Percentiles rank a stretch among this genome's conserved stretches.
These are phyloP conservation scores for Opeltia flavorubescens DNA, from an alignment of 495 filamentous ascomycete species.

Conservation along the genomic window DNA sequence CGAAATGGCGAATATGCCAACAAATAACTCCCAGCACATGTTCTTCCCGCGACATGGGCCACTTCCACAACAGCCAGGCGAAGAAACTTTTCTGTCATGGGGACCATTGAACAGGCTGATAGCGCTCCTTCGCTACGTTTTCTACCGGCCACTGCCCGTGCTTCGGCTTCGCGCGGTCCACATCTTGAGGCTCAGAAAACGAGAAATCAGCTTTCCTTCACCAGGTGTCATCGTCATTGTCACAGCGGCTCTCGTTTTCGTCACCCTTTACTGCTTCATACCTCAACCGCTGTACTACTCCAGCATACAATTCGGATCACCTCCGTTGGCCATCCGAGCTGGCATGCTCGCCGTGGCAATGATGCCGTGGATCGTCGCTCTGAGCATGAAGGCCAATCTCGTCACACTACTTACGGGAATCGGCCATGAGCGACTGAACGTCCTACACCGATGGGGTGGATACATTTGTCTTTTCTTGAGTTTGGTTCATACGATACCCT, in stretches of 20 bases:
- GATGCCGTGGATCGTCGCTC: conserved; percentile 84
- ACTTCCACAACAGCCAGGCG: conserved; percentile 32
- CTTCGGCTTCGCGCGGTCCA: conserved; percentile 47
- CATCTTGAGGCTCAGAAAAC: conserved; percentile 43
- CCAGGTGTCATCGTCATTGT: conserved; percentile 53
- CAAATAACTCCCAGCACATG: conserved; percentile 49
- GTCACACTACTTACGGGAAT: conserved; percentile 79
- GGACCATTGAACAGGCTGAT: conserved; percentile 58
- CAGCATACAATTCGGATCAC: conserved; percentile 71
- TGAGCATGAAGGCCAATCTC: conserved; percentile 83
- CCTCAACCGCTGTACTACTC: conserved; percentile 76
- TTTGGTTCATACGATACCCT: conserved; percentile 73
- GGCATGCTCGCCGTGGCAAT: conserved; percentile 91
- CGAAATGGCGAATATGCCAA: conserved; percentile 51
- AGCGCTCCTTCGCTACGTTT: conserved; percentile 67
- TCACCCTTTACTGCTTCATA: conserved; percentile 67
- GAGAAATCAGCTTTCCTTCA: conserved; percentile 61
- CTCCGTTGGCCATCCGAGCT: conserved; percentile 74
- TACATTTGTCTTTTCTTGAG: conserved; percentile 75
- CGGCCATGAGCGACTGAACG: conserved; percentile 81
- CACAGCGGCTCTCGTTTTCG: conserved; percentile 49
- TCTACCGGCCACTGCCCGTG: conserved; percentile 71
- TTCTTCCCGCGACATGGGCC: conserved; percentile 56
- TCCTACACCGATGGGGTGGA: conserved; percentile 85
- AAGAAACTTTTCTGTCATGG: conserved; percentile 56